Evolutionary conservation across 208 protist species (phyloP), one percentile per base, ranked within the genome.

Genomic region (Wallacemonas sp.): DNA sequence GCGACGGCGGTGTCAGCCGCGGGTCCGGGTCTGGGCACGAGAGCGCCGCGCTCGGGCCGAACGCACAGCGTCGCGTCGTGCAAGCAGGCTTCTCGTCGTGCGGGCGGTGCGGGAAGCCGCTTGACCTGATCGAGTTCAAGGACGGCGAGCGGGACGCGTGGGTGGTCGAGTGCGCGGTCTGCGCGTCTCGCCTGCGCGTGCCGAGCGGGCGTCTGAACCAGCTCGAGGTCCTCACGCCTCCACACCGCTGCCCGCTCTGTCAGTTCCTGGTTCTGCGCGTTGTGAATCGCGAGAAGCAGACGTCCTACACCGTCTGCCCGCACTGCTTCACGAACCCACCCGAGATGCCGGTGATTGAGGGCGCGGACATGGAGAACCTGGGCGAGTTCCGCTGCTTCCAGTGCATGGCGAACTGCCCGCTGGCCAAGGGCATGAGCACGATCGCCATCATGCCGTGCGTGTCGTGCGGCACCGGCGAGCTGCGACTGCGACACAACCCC

Each of bases 341-440:
- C 12, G 67, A 70, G 24, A 16, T n/a, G 16, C 9, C 61, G 4
- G 19, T 19, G 33, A 2, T 58, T 4, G 52, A 58, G 29, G 52
- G 52, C 12, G 23, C 68, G 11, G 80, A 87, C 46, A 48, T 83
- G 36, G 80, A 83, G 55, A 61, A 64, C 11, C 34, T 66, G 33
- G 72, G 75, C 8, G 84, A 92, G 60, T 92, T 93, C 57, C 87
- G 87, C 65, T 95, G 90, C 71, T 95, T 93, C 68, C 90, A 95
- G 56, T 95, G 90, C 66, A 67, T 77, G 38, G 83, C 84, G 14
- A 72, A 86, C 67, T 95, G 90, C 54, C 78, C 85, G 8, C 71
- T 93, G 33, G 90, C 90, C 1, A 90, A 81, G 43, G 90, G 90
- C 0, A 54, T 76, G 29, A 80, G 87, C 56, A 72, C 69, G 44